Conservation (phyloP, 257 asterid genomes). For the Solanum corneliomulleri region DNA sequence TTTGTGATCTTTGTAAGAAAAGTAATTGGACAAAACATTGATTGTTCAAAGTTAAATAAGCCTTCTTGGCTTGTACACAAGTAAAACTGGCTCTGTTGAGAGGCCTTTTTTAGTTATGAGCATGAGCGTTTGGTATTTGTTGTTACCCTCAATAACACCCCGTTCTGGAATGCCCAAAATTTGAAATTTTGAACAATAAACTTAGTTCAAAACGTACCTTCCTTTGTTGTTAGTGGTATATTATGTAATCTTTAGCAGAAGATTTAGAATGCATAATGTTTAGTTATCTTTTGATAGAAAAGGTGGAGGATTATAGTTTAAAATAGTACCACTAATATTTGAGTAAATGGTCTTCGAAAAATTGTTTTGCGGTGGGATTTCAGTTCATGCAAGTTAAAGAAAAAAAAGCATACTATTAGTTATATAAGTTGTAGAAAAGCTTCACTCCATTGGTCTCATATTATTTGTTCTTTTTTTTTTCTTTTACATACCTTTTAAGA, state of each 20-base stretch:
- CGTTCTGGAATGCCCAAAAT: too few relatives aligned
- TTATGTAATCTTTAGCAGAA: background rate
- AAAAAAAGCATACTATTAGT: too few relatives aligned
- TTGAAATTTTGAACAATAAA: background rate
- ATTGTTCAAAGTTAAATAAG: background rate
- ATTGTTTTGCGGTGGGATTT: too few relatives aligned
- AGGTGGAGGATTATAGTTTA: too few relatives aligned
- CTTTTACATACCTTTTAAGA: too few relatives aligned
- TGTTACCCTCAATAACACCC: background rate
- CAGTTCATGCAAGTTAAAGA: too few relatives aligned
- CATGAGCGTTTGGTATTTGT: background rate
- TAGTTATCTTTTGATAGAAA: too few relatives aligned
- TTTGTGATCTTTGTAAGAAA: constrained; percentile 1
- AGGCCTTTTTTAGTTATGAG: background rate
- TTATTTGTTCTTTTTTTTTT: too few relatives aligned
- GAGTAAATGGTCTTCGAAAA: too few relatives aligned
- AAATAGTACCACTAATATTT: too few relatives aligned
- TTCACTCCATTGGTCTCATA: too few relatives aligned
- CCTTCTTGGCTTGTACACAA: background rate
- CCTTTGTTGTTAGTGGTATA: background rate
- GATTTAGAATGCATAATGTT: background rate
- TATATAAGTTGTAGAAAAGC: too few relatives aligned
- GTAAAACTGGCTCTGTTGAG: background rate
- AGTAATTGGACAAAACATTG: background rate
- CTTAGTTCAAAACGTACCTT: background rate